Evolutionary conservation across 768 basidiomycete species (phyloP), one percentile per base, ranked within the genome.

Genomic region (Auricularia cornea): DNA sequence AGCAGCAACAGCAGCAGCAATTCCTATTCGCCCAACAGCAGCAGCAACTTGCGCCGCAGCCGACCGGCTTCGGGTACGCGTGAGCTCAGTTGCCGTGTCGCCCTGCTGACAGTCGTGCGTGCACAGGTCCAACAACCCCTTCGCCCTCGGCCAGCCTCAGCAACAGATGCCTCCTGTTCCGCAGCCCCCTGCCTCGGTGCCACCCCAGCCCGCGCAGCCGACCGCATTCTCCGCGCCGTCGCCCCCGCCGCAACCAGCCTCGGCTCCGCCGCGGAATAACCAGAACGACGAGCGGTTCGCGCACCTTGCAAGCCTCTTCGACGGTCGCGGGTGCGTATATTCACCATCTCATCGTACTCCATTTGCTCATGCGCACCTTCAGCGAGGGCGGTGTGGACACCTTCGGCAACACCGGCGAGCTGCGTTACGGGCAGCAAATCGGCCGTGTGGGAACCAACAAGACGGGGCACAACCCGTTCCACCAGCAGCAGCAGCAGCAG

Each of bases 361-460:
- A 64, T 28, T 60, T n/a, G 4, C 1, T 2, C 35, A 5, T 38
- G 16, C 35, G 40, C 52, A 30, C 18, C 16, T 31, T 11, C 54
- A 74, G 80, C 30, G 95, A 97, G 63, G 94, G 92, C 68, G 96
- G 97, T 1, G 79, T 90, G 72, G 97, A 99, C 75, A 96, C 96
- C 61, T 98, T 98, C 71, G 96, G 96, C 60, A 99, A 98, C 72
- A 69, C 85, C 33, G 96, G 96, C 23, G 65, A 79, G 60, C 72
- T 96, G 66, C 83, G 94, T 80, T 86, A 61, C 65, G 80, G 85
- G 83, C 20, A 84, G 84, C 10, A 75, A 77, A 6, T 40, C 84
- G 35, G 67, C 78, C 26, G 65, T 70, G 12, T 82, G 84, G 66
- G 77, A 29, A 10, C 54, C 54, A 30, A 6, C 8, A 20, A 77